A percentile compares a stretch with the other conserved stretches of the same genome.
Conservation (phyloP, 2,329 filamentous ascomycete genomes). For the Metarhizium sp. region DNA sequence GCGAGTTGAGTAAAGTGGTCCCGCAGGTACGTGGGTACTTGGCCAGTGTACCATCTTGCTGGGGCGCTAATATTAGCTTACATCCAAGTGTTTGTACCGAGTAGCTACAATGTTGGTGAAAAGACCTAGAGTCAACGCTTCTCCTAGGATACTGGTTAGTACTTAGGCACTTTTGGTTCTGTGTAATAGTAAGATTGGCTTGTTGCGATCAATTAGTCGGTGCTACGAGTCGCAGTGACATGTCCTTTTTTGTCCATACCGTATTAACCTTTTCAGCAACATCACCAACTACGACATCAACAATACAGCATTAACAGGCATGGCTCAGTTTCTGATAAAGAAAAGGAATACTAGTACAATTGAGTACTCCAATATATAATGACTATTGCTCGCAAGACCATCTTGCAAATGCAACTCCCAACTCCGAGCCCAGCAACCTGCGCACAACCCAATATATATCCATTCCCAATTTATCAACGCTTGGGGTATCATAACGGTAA, state of each 20-base stretch:
- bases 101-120: too few relatives aligned
- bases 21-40: constrained; percentile 2
- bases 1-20: neutral
- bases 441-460: neutral
- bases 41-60: constrained; percentile 8
- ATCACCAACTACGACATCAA: neutral
- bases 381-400: neutral
- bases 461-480: neutral
- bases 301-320: neutral
- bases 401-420: neutral
- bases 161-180: too few relatives aligned
- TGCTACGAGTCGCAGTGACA: too few relatives aligned
- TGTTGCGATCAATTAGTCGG: too few relatives aligned
- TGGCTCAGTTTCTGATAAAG: neutral
- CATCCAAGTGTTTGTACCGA: neutral
- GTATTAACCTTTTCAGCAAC: neutral
- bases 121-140: too few relatives aligned
- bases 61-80: neutral
- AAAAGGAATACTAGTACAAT: neutral
- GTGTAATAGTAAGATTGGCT: neutral
- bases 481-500: neutral
- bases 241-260: too few relatives aligned
- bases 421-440: neutral
- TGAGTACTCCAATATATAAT: neutral
- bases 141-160: too few relatives aligned